Evolutionary conservation across 306 rosid species (phyloP).

Genomic region (Cicer bijugum): DNA sequence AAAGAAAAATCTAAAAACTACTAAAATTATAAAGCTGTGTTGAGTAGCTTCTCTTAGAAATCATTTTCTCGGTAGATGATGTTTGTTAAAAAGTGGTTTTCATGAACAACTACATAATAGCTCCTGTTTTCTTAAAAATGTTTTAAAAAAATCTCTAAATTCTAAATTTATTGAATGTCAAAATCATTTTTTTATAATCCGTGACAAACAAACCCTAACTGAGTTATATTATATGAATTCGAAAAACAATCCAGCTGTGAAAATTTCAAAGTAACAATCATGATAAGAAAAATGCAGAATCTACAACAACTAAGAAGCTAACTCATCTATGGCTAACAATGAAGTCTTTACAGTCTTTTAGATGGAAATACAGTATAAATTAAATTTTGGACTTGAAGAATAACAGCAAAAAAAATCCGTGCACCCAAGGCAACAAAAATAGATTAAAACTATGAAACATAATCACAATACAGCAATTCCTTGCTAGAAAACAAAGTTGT

Average conservation of each 20-base stretch:
- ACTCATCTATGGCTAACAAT: not conserved
- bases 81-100: too few relatives aligned
- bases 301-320: slow-evolving; percentile 27
- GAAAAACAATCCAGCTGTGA: not conserved
- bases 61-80: too few relatives aligned
- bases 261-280: not conserved
- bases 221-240: not conserved
- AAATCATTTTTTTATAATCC: too few relatives aligned
- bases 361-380: slow-evolving; percentile 9
- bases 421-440: not conserved
- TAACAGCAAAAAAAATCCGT: not conserved
- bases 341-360: not conserved
- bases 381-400: not conserved
- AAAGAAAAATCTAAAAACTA: too few relatives aligned
- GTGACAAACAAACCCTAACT: not conserved
- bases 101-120: too few relatives aligned
- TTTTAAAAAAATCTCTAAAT: too few relatives aligned
- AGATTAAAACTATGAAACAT: not conserved
- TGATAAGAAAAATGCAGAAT: slow-evolving; percentile 5
- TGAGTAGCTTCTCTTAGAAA: too few relatives aligned
- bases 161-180: too few relatives aligned
- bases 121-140: too few relatives aligned
- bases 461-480: not conserved
- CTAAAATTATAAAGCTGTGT: too few relatives aligned
- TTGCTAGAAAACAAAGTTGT: slow-evolving; percentile 15